These are phyloP conservation scores for Eucalyptus cloeziana DNA, from an alignment of 345 rosid species.

Conservation along the genomic window DNA sequence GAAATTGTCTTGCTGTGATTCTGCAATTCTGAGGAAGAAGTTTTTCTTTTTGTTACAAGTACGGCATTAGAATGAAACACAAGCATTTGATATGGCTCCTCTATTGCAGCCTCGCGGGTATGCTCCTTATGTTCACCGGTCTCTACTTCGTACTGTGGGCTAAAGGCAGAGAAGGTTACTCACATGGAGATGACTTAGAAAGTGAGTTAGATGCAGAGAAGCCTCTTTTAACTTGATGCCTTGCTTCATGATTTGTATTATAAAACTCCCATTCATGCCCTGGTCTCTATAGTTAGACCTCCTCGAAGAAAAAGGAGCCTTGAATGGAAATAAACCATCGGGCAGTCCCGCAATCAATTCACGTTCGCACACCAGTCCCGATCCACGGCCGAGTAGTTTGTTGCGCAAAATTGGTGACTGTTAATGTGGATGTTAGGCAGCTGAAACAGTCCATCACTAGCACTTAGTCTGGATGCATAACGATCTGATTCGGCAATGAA, in stretches of 20 bases:
- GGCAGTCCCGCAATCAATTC: not conserved
- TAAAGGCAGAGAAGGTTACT: slow-evolving; percentile 62
- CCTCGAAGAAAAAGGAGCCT: not conserved
- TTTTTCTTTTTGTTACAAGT: not conserved
- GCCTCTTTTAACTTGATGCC: slow-evolving; percentile 57
- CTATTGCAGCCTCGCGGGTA: slow-evolving; percentile 65
- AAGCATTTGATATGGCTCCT: not conserved
- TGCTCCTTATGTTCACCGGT: slow-evolving; percentile 79
- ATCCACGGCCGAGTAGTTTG: not conserved
- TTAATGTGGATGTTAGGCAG: not conserved
- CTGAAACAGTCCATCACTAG: not conserved
- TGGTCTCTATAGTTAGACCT: not conserved
- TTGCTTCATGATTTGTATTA: not conserved
- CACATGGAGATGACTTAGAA: slow-evolving; percentile 4
- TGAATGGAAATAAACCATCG: not conserved
- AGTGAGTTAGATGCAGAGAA: slow-evolving; percentile 47
- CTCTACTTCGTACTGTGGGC: slow-evolving; percentile 92
- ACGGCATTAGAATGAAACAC: not conserved
- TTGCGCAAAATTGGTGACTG: not conserved
- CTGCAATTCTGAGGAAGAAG: not conserved
- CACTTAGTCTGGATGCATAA: not conserved
- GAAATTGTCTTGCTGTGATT: not conserved
- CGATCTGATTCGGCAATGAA: not conserved
- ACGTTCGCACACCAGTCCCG: not conserved
- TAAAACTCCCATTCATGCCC: not conserved